Base-by-base conservation (phyloP, 441 rosid genomes). In the Croton setiger region DNA sequence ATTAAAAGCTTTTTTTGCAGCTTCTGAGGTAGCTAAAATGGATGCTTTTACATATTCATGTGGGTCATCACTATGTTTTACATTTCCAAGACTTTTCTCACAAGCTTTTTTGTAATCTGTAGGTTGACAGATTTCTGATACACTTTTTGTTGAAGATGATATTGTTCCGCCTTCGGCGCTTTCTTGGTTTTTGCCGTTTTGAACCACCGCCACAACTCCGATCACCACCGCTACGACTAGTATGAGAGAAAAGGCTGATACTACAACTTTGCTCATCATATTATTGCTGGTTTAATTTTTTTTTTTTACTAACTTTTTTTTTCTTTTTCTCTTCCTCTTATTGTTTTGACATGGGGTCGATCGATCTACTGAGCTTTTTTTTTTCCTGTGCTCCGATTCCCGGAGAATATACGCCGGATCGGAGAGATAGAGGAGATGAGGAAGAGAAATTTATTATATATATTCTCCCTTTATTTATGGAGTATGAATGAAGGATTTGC, bases 61-160 rank as follows among this genome's bases (percentile, higher is more conserved):
- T 0, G 99, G 98, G 63, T 90, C 89, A 5, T 77, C 79, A 78
- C 90, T 79, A 31, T 78, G 71, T 61, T 77, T 77, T 27, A 88
- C 67, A 33, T 83, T 63, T 7, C 88, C 73, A 51, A 93, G 85
- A 69, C 86, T 82, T 43, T 77, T 61, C 75, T 72, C 76, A 65
- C 99, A 94, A 11, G 88, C 81, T 18, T 76, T 74, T 4, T 93
- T 96, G 75, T 80, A 87, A 64, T 69, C 89, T 31, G 98, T 86
- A 1, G 86, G 75, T 78, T 87, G 35, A 87, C 85, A 3, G 84
- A 76, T 12, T 63, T 82, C 61, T 80, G 76, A 3, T 73, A 78
- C 23, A 79, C 74, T 6, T 85, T 71, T 17, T 87, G 75, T 74
- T 47, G 82, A 75, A 0, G 87, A 75, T 1, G 88, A 71, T 83